phyloP scores from a whole-genome alignment of 1,284 basidiomycete genomes.

The Tilletia indica region DNA sequence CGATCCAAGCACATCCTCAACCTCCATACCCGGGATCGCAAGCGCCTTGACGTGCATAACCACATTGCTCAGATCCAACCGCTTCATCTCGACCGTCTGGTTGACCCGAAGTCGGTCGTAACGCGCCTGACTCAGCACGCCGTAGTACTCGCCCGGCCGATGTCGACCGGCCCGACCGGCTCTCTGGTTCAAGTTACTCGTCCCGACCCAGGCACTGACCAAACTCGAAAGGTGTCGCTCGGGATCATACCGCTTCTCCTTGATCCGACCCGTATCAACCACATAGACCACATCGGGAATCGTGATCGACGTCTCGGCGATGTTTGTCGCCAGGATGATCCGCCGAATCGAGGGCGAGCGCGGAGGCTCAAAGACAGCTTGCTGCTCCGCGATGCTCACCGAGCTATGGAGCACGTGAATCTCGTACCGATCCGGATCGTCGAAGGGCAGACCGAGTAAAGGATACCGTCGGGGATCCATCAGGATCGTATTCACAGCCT shows the following conservation, averaged over 20 bases:
- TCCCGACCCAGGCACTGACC: constrained; percentile 84
- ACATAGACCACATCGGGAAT: constrained; percentile 96
- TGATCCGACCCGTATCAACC: constrained; percentile 82
- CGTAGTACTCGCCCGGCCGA: constrained; percentile 85
- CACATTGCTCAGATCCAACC: constrained; percentile 58
- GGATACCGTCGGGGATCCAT: constrained; percentile 60
- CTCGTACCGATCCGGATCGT: constrained; percentile 61
- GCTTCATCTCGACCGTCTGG: constrained; percentile 94
- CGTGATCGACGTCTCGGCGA: constrained; percentile 92
- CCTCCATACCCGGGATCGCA: constrained; percentile 80
- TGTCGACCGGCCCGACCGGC: constrained; percentile 92
- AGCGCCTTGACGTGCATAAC: constrained; percentile 89
- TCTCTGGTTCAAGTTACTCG: constrained; percentile 88
- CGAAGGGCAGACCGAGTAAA: constrained; percentile 55
- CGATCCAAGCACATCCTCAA: constrained; percentile 79
- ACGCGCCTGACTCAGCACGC: constrained; percentile 71
- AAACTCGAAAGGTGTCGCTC: constrained; percentile 81
- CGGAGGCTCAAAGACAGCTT: constrained; percentile 71
- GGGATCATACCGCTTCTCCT: constrained; percentile 91
- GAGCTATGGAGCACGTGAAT: constrained; percentile 90
- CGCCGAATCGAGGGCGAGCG: constrained; percentile 65
- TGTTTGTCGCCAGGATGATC: constrained; percentile 88
- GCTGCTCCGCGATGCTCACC: constrained; percentile 84
- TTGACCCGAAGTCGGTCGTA: constrained; percentile 71
- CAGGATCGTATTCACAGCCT: constrained; percentile 71